phyloP scores from a whole-genome alignment of 2,329 filamentous ascomycete genomes.

The Colletotrichum sp. region DNA sequence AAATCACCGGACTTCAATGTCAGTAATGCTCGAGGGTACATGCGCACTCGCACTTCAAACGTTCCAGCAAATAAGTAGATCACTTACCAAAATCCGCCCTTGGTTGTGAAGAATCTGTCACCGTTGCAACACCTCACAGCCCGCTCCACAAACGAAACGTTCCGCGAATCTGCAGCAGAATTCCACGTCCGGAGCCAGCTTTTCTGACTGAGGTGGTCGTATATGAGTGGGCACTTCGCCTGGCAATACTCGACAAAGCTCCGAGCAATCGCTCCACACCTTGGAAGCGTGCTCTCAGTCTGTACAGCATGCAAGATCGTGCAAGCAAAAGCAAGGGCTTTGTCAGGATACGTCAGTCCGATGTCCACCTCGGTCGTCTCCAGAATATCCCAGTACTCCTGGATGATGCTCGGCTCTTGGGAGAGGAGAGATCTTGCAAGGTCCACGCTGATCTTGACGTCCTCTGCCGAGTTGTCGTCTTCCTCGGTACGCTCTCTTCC shows the following conservation, averaged over 20 bases:
- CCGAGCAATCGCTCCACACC: background rate
- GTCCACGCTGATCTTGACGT: background rate
- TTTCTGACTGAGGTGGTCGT: background rate
- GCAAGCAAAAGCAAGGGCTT: background rate
- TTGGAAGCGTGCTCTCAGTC: background rate
- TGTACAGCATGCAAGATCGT: background rate
- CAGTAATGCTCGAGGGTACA: background rate
- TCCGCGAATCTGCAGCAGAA: background rate
- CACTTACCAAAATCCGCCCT: background rate
- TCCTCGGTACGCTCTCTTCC: background rate
- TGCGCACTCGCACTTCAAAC: background rate
- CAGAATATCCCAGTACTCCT: background rate
- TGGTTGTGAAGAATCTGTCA: background rate
- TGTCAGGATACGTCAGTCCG: background rate
- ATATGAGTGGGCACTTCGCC: background rate
- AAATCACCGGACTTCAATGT: background rate
- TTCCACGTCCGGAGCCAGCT: background rate
- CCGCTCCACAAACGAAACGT: background rate
- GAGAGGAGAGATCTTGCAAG: background rate
- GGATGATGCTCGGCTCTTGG: background rate
- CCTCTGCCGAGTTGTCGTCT: background rate
- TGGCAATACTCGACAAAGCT: background rate
- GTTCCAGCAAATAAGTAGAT: background rate
- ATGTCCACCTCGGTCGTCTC: background rate
- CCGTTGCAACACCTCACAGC: background rate